These are phyloP conservation scores for Macadamia integrifolia DNA, from an alignment of 164 flowering plant species.

Conservation along the genomic window DNA sequence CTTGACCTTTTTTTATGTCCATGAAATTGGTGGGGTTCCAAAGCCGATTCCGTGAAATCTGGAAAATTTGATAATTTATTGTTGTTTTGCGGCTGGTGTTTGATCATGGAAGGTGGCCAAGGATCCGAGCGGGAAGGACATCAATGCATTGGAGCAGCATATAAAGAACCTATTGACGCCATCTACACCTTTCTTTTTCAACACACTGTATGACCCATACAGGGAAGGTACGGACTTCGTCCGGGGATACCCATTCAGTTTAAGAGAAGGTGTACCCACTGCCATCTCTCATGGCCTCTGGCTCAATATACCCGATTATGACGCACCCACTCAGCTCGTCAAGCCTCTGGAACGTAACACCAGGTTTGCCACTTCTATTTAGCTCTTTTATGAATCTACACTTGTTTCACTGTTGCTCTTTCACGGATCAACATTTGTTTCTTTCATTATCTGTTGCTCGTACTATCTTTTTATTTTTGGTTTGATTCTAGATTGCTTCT, in stretches of 20 bases:
- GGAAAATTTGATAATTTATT: too few species aligned
- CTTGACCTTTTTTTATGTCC: too few species aligned
- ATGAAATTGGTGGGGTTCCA: too few species aligned
- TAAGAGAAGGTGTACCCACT: conserved; percentile 47
- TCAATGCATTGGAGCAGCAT: conserved; percentile 49
- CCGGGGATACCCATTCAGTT: conserved; percentile 46
- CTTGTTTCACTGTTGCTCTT: too few species aligned
- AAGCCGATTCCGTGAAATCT: too few species aligned
- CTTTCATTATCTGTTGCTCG: neutral
- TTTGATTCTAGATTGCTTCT: too few species aligned
- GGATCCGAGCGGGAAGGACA: conserved; percentile 48
- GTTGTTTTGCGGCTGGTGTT: too few species aligned
- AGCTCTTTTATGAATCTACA: neutral
- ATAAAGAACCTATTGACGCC: conserved; percentile 38
- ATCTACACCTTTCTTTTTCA: conserved; percentile 46
- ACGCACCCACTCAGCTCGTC: conserved; percentile 63
- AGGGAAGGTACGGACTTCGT: conserved; percentile 47
- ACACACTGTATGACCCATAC: conserved; percentile 48
- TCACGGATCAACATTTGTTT: too few species aligned
- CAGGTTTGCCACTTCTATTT: conserved; percentile 17
- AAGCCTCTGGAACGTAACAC: conserved; percentile 56
- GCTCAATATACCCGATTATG: conserved; percentile 65
- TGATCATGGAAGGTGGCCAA: conserved; percentile 35
- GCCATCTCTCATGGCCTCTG: conserved; percentile 49
- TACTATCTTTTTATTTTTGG: too few species aligned